These are phyloP conservation scores for Lavandula angustifolia DNA, from an alignment of 257 asterid genomes.

Conservation along the genomic window DNA sequence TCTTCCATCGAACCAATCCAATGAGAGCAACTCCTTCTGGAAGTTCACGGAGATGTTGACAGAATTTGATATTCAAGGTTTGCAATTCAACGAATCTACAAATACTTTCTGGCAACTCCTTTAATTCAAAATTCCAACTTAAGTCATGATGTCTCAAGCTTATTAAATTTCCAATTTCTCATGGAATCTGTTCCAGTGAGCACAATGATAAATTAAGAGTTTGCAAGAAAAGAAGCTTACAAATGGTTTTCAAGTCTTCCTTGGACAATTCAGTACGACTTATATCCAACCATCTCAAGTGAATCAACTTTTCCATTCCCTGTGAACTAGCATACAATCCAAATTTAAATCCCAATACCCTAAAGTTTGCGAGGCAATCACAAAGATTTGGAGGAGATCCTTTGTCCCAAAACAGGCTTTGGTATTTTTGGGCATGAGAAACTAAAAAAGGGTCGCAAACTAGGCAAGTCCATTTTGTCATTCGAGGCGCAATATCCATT, in stretches of 20 bases:
- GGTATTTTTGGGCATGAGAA: background rate
- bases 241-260: background rate
- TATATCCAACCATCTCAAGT: too few relatives aligned
- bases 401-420: background rate
- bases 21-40: background rate
- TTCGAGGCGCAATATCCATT: too few relatives aligned
- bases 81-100: background rate
- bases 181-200: background rate
- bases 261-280: background rate
- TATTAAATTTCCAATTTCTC: background rate
- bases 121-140: background rate
- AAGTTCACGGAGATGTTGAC: too few relatives aligned
- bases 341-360: background rate
- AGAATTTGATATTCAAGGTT: too few relatives aligned
- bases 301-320: too few relatives aligned
- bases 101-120: background rate
- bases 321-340: too few relatives aligned
- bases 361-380: background rate
- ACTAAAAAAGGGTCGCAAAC: background rate
- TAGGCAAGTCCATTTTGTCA: too few relatives aligned
- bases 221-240: background rate
- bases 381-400: background rate
- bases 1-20: background rate
- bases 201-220: background rate
- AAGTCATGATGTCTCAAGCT: background rate